Evolutionary conservation across 176 grass and related monocot species (phyloP), one percentile per base, ranked within the genome.

Genomic region (Bromus sterilis): DNA sequence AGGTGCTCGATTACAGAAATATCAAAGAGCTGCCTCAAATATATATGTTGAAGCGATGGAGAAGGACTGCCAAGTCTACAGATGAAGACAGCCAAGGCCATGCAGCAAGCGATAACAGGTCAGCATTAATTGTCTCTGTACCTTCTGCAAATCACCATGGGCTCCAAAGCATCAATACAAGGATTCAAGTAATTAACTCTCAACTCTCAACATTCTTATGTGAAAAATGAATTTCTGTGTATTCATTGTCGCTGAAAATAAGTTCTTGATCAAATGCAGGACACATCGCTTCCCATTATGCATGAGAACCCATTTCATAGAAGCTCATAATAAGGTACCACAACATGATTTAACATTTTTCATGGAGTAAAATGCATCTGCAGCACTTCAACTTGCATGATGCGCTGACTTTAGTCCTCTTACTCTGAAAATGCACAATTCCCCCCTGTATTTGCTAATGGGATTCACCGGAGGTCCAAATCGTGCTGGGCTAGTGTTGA

Each of bases 1-100:
- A 99, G 74, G 93, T 99, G 69, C 74, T 99, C 16, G 97, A 99
- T 89, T 95, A 88, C 73, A 96, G 88, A 86, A 99, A 99, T 85
- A 96, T 99, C 66, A 99, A 99, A 82, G 97, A 99, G 78, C n/a
- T 99, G 5, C 97, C 97, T 75, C 87, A 89, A 67, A 93, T 83
- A 44, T 99, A 93, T 75, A 76, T 99, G 72, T 82, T 99, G 83
- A 99, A 88, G 82, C 82, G 97, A 85, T 99, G 93, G 97, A 96
- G 89, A 78, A 99, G 91, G 57, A 90, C 90, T 81, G 97, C 97
- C 48, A 99, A 95, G 84, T 83, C 79, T 91, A 80, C 69, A 77
- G 55, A 86, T 29, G 84, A 84, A 66, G 89, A 93, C 24, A 68
- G 46, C 9, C 79, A 89, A 89, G 77, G 34, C 35, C 81, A 79